Evolutionary conservation across 75 land plant species (phyloP).

Genomic region (Sequoiadendron giganteum): DNA sequence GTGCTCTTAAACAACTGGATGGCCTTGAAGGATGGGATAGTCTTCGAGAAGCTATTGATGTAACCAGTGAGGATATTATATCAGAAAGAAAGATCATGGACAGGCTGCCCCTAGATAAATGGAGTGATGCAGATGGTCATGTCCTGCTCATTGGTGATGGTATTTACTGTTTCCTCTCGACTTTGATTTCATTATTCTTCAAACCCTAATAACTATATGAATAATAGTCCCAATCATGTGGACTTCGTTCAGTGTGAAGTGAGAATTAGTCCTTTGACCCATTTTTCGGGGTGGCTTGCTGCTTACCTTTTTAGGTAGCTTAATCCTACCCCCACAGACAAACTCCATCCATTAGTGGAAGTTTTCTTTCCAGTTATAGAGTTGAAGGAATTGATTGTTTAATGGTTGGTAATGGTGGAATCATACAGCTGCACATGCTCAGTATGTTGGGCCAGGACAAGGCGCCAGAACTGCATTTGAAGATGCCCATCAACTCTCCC

Average conservation of each 20-base stretch:
- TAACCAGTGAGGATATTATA: background rate
- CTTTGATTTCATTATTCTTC: background rate
- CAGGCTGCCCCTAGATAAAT: slow-evolving; percentile 11
- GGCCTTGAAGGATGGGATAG: slow-evolving; percentile 7
- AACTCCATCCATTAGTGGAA: background rate
- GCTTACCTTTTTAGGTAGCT: background rate
- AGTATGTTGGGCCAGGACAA: slow-evolving; percentile 23
- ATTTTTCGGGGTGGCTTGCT: background rate
- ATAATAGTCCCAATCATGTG: background rate
- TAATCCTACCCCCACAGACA: background rate
- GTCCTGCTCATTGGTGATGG: slow-evolving; percentile 20
- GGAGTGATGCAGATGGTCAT: slow-evolving; percentile 15
- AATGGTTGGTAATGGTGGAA: background rate
- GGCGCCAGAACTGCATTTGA: slow-evolving; percentile 36
- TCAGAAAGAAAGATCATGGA: slow-evolving; percentile 13
- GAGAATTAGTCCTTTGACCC: background rate
- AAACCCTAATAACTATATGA: background rate
- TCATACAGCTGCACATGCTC: slow-evolving; percentile 28
- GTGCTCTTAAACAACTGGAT: slow-evolving; percentile 5
- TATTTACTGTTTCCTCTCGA: background rate
- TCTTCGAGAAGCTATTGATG: background rate
- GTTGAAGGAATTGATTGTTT: background rate
- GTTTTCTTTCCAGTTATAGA: background rate
- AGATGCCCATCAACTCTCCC: slow-evolving; percentile 36
- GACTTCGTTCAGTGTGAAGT: background rate